Evolutionary conservation across 2,329 filamentous ascomycete species (phyloP), one percentile per base, ranked within the genome.

Genomic region (Pseudocercospora cruenta): DNA sequence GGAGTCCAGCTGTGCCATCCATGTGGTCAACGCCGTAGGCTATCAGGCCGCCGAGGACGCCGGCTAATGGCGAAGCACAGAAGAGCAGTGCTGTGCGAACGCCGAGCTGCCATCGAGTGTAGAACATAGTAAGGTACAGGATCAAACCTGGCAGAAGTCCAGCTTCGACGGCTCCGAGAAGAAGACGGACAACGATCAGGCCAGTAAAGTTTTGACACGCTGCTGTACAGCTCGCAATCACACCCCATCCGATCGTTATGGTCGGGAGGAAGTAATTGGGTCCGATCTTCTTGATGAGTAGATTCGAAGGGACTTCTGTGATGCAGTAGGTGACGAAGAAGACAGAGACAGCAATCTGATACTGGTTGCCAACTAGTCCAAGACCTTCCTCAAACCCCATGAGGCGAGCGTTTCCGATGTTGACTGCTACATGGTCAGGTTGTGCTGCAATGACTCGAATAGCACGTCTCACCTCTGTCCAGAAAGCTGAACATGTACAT

Each of bases 401-500:
- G 2, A 68, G 45, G 14, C 59, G 63, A 4, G 63, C 63, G 22
- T 66, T 68, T 3, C 65, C 67, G 26, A 65, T 65, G 33, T 66
- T 68, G 36, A 65, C 63, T 26, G 16, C n/a, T n/a, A 47, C 8
- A 14, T 33, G 3, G 9, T 65, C 39, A 62, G 59, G 9, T n/a
- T 47, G 21, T 10, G 45, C 63, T 6, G 39, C 36, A n/a, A 26
- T n/a, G n/a, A 60, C 19, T 16, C 31, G 33, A 6, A 26, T 22
- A n/a, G 4, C 12, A 12, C 1, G 4, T 26, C 26, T 12, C 28
- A 53, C 60, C 12, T 60, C 64, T 57, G 31, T 88, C 86, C 16
- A 90, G 78, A 77, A 91, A 92, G 79, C 92, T 92, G 80, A 90
- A 83, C 75, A 92, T 91, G 74, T 92, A 92, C 79, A 93, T 90